Base-by-base conservation (phyloP, 2,329 filamentous ascomycete species). In the Tolypocladium amazonense region DNA sequence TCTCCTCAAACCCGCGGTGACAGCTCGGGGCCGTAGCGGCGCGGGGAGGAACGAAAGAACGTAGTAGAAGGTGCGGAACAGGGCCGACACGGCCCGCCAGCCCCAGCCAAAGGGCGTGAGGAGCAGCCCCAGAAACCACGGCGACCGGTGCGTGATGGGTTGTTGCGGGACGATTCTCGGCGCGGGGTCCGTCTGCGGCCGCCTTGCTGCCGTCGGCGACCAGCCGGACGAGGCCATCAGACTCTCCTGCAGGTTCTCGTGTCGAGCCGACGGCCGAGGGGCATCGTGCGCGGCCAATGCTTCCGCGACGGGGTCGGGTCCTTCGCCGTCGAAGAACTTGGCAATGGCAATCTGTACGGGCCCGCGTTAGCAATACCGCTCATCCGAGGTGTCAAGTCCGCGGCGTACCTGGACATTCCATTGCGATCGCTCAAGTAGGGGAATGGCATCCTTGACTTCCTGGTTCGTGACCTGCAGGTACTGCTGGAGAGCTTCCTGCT, bases 291-390 rank as follows among this genome's bases (percentile, higher is more conserved):
- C 80, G 56, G 87, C 82, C 57, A 87, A 81, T 60, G 89, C 89
- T 76, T 94, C 90, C 60, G 89, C 88, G 23, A 93, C 78, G 15
- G 85, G 88, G 71, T 96, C 90, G 56, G 91, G 84, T 4, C 88
- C 88, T 76, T 97, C 94, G 66, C 94, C 94, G 69, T 99, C 94
- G 72, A 97, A 99, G 83, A 97, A 97, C 71, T 95, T 95, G 65
- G 94, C 86, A 64, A 99, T 93, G 60, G 94, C 93, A 68, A 97
- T 96, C 88, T 97, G 70, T n/a, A n/a, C 35, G 59, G 35, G 57
- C 56, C 27, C 4, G 56, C 27, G 12, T 18, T 30, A 35, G 27
- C 14, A 18, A 27, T 30, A 18, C 15, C 27, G 27, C 27, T 52
- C 11, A 18, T 35, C 23, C 30, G 30, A 15, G 4, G 30, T 15